Evolutionary conservation across 2,329 filamentous ascomycete species (phyloP).

Genomic region (Aspergillus quadricinctus): DNA sequence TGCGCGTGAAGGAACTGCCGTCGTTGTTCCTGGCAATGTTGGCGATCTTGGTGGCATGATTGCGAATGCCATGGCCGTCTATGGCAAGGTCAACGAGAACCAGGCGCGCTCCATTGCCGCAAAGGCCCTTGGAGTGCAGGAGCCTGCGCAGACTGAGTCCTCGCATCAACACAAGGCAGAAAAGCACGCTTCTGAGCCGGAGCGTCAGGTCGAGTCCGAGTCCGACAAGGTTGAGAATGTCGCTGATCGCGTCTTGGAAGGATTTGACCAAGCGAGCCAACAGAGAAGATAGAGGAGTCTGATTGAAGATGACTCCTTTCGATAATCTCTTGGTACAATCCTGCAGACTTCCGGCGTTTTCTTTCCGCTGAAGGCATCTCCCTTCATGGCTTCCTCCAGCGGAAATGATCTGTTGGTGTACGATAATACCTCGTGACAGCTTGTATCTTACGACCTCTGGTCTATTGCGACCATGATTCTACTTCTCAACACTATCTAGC

Average conservation of each 20-base stretch:
- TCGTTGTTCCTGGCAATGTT: constrained; percentile 94
- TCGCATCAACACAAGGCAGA: constrained; percentile 10
- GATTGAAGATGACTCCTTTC: neutral
- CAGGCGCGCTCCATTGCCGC: constrained; percentile 62
- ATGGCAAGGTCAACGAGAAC: constrained; percentile 82
- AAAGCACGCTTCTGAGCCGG: constrained; percentile 28
- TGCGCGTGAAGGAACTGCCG: constrained; percentile 90
- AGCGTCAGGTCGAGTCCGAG: constrained; percentile 9
- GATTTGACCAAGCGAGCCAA: constrained; percentile 43
- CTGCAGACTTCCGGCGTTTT: neutral
- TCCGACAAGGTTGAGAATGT: constrained; percentile 34
- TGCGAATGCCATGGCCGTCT: constrained; percentile 89
- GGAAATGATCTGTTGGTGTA: neutral
- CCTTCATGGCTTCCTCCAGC: neutral
- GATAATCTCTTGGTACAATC: neutral
- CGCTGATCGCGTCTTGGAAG: constrained; percentile 46
- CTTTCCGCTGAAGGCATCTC: neutral
- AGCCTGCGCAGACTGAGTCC: constrained; percentile 10
- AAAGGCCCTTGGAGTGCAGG: constrained; percentile 30
- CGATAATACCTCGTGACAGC: neutral
- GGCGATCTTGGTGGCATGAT: constrained; percentile 97
- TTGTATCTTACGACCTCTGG: neutral
- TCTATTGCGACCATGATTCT: neutral
- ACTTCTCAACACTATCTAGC: neutral
- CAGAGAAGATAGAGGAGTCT: constrained; percentile 23